phyloP scores from a whole-genome alignment of 2,329 filamentous ascomycete species.

The Fusarium sp. region DNA sequence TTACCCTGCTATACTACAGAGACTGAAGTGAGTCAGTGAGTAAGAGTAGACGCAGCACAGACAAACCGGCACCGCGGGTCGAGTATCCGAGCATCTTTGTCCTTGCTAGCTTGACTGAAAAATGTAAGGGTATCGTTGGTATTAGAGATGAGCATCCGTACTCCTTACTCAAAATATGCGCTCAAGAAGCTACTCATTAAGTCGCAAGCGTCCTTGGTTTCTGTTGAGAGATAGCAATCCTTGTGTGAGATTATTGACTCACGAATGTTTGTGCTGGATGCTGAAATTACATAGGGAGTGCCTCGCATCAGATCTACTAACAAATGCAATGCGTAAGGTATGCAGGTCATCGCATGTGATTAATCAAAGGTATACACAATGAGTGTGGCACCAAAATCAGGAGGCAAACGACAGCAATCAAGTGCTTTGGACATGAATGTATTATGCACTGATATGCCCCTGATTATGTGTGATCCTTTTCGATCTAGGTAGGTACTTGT shows the following conservation, averaged over 20 bases:
- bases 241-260: not conserved
- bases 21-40: constrained; percentile 9
- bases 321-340: not conserved
- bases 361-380: not conserved
- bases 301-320: constrained; percentile 11
- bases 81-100: constrained; percentile 21
- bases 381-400: not conserved
- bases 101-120: constrained; percentile 19
- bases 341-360: not conserved
- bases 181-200: not conserved
- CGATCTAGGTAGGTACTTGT: not conserved
- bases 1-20: not conserved
- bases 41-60: constrained; percentile 24
- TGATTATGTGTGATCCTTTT: not conserved
- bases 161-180: too few species aligned
- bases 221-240: not conserved
- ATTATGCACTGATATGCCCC: not conserved
- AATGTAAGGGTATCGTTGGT: constrained; percentile 4
- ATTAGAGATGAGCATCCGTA: not conserved
- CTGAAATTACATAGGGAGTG: too few species aligned
- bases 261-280: not conserved
- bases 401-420: not conserved
- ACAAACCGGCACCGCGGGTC: constrained; percentile 28
- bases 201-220: not conserved
- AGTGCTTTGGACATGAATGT: not conserved